phyloP scores from a whole-genome alignment of 306 rosid genomes.

The Morella rubra region DNA sequence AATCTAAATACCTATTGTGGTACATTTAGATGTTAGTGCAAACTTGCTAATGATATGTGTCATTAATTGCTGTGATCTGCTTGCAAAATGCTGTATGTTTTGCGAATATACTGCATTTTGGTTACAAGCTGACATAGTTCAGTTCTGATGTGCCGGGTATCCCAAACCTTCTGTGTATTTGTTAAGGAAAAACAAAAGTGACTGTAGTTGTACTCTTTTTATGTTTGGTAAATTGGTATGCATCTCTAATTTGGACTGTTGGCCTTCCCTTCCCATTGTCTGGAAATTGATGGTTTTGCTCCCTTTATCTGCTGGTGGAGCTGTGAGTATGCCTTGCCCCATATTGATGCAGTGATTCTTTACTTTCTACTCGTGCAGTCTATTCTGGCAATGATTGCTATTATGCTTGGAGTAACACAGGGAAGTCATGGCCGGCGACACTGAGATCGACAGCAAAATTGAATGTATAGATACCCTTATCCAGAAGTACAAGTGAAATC shows the following conservation, averaged over 20 bases:
- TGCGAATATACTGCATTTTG: not conserved
- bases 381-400: constrained; percentile 43
- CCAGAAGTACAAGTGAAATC: not conserved
- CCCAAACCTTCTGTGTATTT: too few species aligned
- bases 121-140: not conserved
- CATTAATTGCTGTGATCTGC: not conserved
- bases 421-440: constrained; percentile 38
- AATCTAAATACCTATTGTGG: not conserved
- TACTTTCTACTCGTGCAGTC: constrained; percentile 47
- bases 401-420: constrained; percentile 48
- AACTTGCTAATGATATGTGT: not conserved
- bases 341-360: not conserved
- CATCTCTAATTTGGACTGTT: not conserved
- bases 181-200: too few species aligned
- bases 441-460: not conserved
- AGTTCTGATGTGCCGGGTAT: too few species aligned
- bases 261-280: not conserved
- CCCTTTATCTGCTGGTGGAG: not conserved
- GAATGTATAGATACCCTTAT: constrained; percentile 1
- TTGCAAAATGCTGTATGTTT: not conserved
- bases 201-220: too few species aligned
- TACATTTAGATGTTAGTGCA: not conserved
- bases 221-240: too few species aligned
- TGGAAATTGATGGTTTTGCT: not conserved
- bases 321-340: not conserved